Conservation (phyloP, 768 basidiomycete genomes). For the Tylopilus subfusipes region DNA sequence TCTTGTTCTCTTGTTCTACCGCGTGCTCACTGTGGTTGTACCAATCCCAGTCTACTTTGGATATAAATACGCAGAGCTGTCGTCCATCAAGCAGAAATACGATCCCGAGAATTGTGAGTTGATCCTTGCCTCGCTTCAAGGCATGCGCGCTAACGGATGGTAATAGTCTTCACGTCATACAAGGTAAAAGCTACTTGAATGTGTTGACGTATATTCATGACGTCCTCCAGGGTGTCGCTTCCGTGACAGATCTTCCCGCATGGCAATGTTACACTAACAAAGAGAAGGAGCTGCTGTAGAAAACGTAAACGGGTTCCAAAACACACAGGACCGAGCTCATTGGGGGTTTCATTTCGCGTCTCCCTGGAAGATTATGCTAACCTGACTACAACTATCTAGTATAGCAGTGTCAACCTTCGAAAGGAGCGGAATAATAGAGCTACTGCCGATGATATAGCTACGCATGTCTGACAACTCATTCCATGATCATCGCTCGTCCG, state of each 20-base stretch:
- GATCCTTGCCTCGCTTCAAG: not conserved
- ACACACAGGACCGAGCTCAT: not conserved
- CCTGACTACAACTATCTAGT: conserved; percentile 1
- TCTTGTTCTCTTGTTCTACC: not conserved
- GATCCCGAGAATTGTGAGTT: conserved; percentile 19
- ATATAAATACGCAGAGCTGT: conserved; percentile 16
- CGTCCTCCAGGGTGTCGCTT: conserved; percentile 4
- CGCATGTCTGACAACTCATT: not conserved
- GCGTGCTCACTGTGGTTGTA: not conserved
- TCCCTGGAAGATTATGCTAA: not conserved
- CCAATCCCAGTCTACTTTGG: conserved; percentile 16
- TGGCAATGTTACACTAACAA: conserved; percentile 4
- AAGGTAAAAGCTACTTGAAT: conserved; percentile 11
- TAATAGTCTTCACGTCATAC: conserved; percentile 16
- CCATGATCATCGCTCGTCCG: conserved; percentile 14
- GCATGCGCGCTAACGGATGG: not conserved
- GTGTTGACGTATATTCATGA: not conserved
- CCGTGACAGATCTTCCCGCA: not conserved
- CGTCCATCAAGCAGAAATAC: conserved; percentile 21
- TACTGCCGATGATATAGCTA: not conserved
- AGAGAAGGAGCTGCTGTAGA: conserved; percentile 1
- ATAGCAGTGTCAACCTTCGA: not conserved
- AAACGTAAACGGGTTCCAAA: not conserved
- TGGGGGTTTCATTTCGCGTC: not conserved
- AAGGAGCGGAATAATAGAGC: conserved; percentile 7